Evolutionary conservation across 164 flowering plant genomes (phyloP), one percentile per base, ranked within the genome.

Genomic region (Platanus orientalis): DNA sequence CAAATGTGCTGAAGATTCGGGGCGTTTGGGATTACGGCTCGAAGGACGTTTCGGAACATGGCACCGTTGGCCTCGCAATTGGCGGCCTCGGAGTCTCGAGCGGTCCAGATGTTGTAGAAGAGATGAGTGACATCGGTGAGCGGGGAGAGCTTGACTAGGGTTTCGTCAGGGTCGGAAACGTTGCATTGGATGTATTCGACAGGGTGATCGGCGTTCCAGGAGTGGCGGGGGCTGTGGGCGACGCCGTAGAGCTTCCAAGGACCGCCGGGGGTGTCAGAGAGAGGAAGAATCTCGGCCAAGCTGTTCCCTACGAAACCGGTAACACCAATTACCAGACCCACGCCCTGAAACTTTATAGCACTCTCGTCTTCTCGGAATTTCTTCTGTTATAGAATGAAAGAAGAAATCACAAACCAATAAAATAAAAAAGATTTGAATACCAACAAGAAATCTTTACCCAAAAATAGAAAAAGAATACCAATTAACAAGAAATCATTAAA

Each of bases 221-320:
- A 5, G 14, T 90, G 94, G 0, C 84, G 79, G 32, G 85, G 79
- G 26, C 92, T 80, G 49, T 92, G 84, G 9, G 83, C 88, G 36
- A 86, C 83, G 66, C 97, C 92, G 70, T 88, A 88, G 61, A 86
- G 90, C 62, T 90, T 88, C 97, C 94, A 88, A 0, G 88, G 90
- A 29, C 95, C 90, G 34, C 95, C 92, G 56, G 97, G 95, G 27
- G 95, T 86, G 75, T 84, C 89, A 21, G 88, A 45, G 44, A 84
- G 82, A 0, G 92, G 92, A 60, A 90, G 88, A 58, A 88, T 88
- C 69, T 88, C 95, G 21, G 95, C 90, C 20, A 90, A 79, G 73
- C 90, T 84, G 78, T 83, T 86, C 26, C 97, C 97, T 24, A 82
- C 89, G 57, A 88, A 83, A 29, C 97, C 97, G 0, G 97, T 90